Percentiles rank a stretch among this genome's conserved stretches.
Conservation (phyloP, 768 basidiomycete genomes). For the Xerocomellus intermedius region DNA sequence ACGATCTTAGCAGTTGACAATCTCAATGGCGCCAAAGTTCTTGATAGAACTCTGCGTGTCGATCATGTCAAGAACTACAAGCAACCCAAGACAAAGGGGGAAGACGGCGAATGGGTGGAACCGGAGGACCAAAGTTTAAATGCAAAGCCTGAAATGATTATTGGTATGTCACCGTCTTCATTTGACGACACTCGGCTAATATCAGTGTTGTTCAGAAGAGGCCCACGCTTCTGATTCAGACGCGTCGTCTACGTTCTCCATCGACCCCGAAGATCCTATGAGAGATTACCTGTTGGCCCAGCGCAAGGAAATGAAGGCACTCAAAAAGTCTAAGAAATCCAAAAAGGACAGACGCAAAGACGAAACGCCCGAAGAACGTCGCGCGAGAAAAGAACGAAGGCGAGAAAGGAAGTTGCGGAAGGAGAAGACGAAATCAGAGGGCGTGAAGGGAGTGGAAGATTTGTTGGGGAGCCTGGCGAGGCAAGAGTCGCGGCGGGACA, state of each 20-base stretch:
- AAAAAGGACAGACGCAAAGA: conserved; percentile 68
- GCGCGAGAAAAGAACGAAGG: conserved; percentile 71
- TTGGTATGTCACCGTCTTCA: conserved; percentile 43
- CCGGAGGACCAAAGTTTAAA: conserved; percentile 84
- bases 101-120: conserved; percentile 83
- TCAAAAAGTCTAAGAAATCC: conserved; percentile 57
- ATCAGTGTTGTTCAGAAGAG: conserved; percentile 39
- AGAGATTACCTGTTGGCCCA: conserved; percentile 83
- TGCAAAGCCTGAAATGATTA: conserved; percentile 72
- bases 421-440: conserved; percentile 52
- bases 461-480: conserved; percentile 48
- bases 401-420: conserved; percentile 64
- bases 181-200: conserved; percentile 1
- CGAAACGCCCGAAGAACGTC: conserved; percentile 78
- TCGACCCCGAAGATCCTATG: conserved; percentile 99
- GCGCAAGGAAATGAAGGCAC: conserved; percentile 65
- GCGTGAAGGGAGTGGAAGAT: conserved; percentile 64
- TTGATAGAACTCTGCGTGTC: conserved; percentile 85
- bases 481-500: conserved; percentile 24
- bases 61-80: conserved; percentile 93
- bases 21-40: conserved; percentile 89
- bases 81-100: conserved; percentile 75
- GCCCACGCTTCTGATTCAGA: conserved; percentile 63
- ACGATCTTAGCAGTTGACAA: conserved; percentile 98
- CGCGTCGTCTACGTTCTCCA: conserved; percentile 57